phyloP scores from a whole-genome alignment of 148 eudicot genomes.

The Rhododendron molle region DNA sequence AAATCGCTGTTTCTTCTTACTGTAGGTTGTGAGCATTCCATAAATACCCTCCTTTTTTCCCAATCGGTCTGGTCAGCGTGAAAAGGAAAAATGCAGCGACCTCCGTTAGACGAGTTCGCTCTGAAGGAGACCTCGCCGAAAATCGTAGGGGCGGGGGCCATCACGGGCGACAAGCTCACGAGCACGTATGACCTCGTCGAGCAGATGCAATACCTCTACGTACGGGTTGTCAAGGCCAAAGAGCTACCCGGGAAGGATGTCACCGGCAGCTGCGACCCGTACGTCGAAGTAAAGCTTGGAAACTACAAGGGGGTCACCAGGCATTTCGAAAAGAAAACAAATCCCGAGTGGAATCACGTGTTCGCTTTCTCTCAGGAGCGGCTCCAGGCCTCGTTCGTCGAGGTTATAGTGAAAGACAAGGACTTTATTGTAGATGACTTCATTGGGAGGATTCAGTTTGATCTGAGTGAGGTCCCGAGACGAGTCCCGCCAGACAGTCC shows the following conservation, averaged over 20 bases:
- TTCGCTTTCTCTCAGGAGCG: constrained; percentile 74
- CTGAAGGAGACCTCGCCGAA: constrained; percentile 67
- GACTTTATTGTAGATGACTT: constrained; percentile 54
- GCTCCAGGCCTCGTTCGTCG: constrained; percentile 54
- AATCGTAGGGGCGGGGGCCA: constrained; percentile 49
- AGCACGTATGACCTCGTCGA: constrained; percentile 78
- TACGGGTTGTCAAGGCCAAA: constrained; percentile 68
- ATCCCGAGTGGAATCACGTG: constrained; percentile 72
- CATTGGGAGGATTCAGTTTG: constrained; percentile 52
- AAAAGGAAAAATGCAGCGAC: constrained; percentile 32
- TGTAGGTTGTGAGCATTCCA: not conserved
- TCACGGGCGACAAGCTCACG: constrained; percentile 51
- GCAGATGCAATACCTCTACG: constrained; percentile 76
- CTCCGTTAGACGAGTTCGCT: constrained; percentile 46
- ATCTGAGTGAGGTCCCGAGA: constrained; percentile 55
- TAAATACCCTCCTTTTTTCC: not conserved
- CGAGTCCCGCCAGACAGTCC: constrained; percentile 82
- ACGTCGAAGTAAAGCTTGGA: constrained; percentile 64
- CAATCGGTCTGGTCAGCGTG: not conserved
- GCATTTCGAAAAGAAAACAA: constrained; percentile 60
- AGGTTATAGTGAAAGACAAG: constrained; percentile 62
- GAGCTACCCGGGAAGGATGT: constrained; percentile 56
- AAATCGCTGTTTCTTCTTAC: not conserved
- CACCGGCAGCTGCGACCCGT: constrained; percentile 64
- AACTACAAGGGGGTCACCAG: constrained; percentile 72